phyloP scores from a whole-genome alignment of 202 grass and related monocot genomes.

The Eragrostis tef region DNA sequence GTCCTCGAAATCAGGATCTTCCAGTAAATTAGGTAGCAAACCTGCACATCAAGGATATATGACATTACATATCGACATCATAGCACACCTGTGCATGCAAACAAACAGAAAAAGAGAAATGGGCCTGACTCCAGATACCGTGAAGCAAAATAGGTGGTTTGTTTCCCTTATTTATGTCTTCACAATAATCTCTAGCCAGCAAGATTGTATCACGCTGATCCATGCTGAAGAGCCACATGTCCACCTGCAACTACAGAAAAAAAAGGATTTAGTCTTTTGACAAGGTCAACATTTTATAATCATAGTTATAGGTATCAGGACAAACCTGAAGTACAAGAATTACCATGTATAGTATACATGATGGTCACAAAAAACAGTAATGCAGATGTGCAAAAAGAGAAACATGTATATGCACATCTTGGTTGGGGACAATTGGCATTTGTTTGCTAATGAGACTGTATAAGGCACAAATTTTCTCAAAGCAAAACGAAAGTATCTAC shows the following conservation, averaged over 20 bases:
- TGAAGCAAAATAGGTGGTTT: constrained; percentile 66
- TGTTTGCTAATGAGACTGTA: neutral
- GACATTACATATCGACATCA: neutral
- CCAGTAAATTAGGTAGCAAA: constrained; percentile 5
- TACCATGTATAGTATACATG: neutral
- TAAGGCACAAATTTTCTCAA: too few relatives aligned
- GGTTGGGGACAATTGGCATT: constrained; percentile 1
- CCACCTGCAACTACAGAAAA: constrained; percentile 43
- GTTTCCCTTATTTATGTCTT: constrained; percentile 58
- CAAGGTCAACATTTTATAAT: neutral
- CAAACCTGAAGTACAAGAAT: too few relatives aligned
- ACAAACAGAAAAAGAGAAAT: neutral
- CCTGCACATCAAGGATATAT: neutral
- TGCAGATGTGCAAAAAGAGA: neutral
- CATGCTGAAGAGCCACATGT: constrained; percentile 63
- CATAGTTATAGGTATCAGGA: too few relatives aligned
- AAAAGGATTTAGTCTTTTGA: neutral
- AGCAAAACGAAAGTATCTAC: too few relatives aligned
- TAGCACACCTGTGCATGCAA: neutral
- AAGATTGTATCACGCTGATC: constrained; percentile 54
- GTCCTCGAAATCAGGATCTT: neutral
- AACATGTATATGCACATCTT: neutral
- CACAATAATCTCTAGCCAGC: constrained; percentile 62
- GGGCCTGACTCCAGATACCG: constrained; percentile 43
- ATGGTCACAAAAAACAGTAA: neutral